Percentiles rank a stretch among this genome's conserved stretches.
Evolutionary conservation across 2,329 filamentous ascomycete species (phyloP).

Genomic region (Fusarium fujikuroi): DNA sequence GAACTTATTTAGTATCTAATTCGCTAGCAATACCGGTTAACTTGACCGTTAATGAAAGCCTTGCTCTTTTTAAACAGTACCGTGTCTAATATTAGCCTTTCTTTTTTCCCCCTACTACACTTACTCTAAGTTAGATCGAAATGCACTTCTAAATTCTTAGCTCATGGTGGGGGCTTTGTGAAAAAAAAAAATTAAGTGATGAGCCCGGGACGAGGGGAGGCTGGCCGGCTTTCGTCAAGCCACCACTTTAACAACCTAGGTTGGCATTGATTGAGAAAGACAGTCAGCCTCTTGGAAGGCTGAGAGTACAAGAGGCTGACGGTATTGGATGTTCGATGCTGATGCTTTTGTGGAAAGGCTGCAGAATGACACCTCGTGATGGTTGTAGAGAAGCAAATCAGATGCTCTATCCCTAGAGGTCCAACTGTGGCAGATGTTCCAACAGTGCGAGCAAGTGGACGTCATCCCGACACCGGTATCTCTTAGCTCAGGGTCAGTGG

Average conservation of each 20-base stretch:
- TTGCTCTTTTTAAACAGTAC: neutral
- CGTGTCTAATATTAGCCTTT: conserved; percentile 26
- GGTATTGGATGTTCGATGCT: conserved; percentile 6
- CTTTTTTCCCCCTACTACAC: neutral
- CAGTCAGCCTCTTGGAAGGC: conserved; percentile 5
- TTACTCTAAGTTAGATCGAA: conserved; percentile 7
- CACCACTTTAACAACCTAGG: conserved; percentile 7
- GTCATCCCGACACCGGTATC: conserved; percentile 7
- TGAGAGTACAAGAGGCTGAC: conserved; percentile 6
- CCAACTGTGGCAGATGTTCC: conserved; percentile 24
- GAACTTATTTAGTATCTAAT: neutral
- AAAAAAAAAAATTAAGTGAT: neutral
- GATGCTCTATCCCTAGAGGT: neutral
- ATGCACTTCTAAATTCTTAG: conserved; percentile 33
- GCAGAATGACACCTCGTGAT: conserved; percentile 19
- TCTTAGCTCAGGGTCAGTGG: conserved; percentile 21
- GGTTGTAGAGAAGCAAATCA: conserved; percentile 7
- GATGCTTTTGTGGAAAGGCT: conserved; percentile 8
- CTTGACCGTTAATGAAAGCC: neutral
- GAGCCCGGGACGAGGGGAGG: conserved; percentile 7
- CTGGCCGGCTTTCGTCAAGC: conserved; percentile 15
- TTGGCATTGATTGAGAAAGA: neutral
- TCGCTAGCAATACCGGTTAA: conserved; percentile 4
- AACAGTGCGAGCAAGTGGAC: conserved; percentile 41
- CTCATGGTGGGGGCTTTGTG: conserved; percentile 25